Evolutionary conservation across 805 yeast species (phyloP), one percentile per base, ranked within the genome.

Genomic region (Wickerhamiella galacta): DNA sequence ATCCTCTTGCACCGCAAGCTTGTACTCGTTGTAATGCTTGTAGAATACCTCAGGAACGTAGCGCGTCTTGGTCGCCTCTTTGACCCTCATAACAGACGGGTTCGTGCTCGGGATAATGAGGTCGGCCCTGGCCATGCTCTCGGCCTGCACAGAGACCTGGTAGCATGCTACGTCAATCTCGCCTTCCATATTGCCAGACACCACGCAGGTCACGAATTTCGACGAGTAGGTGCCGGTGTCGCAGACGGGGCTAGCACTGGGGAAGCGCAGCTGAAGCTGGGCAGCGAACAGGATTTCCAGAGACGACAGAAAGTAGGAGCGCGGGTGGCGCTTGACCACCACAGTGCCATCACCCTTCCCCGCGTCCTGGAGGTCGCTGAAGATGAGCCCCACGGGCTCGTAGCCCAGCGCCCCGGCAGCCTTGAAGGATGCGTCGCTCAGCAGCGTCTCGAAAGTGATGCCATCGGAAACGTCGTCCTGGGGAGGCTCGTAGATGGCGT

Each of bases 1-100:
- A 49, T 80, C 77, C 26, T 72, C 70, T 46, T 82, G 82, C n/a
- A 90, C 92, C 23, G 81, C 72, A 20, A 82, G 59, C 3, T 80
- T 80, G 56, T 90, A 90, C 56, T 90, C 95, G 51, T 90, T 90
- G 38, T 70, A 66, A 51, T 70, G 73, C 54, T 73, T 72, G 61
- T 77, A 90, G 48, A 80, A 79, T 17, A 90, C 76, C 40, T 90
- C 99, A 0, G 99, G 99, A 11, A 90, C 96, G 45, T 87, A 90
- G 35, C 95, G 66, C 7, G 63, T 66, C 14, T 66, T 63, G 25
- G 70, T 68, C n/a, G 81, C 73, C 19, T 71, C 75, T 48, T 80
- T 77, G 41, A 90, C 73, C 44, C 72, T 76, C 50, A 87, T 74
- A 61, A 76, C 72, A 15, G 83, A 72, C 0, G 99, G 95, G 49